Evolutionary conservation across 75 land plant species (phyloP).

Genomic region (Gnetum montanum): DNA sequence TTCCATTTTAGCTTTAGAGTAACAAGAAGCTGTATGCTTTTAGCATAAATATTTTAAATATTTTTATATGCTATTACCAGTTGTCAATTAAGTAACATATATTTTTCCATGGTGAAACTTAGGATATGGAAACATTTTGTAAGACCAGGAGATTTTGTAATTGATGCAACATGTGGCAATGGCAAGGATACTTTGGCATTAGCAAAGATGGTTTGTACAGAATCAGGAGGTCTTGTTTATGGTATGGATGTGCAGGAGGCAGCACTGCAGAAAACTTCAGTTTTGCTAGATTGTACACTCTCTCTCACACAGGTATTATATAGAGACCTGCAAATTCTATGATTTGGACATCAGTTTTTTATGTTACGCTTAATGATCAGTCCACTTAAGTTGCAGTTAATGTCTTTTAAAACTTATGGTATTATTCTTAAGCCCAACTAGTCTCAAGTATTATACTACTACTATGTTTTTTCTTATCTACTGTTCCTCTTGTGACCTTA

Average conservation of each 20-base stretch:
- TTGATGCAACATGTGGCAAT: constrained; percentile 99
- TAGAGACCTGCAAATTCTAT: background rate
- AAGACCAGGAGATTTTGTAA: constrained; percentile 59
- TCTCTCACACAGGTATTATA: constrained; percentile 34
- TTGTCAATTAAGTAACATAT: too few relatives aligned
- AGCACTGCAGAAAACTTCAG: constrained; percentile 61
- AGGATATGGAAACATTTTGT: constrained; percentile 80
- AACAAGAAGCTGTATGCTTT: too few relatives aligned
- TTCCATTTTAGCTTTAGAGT: too few relatives aligned
- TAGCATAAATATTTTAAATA: too few relatives aligned
- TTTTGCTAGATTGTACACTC: constrained; percentile 46
- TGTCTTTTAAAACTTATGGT: background rate
- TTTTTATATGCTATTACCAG: too few relatives aligned
- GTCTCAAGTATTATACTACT: too few relatives aligned
- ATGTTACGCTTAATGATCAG: too few relatives aligned
- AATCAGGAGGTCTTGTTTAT: constrained; percentile 57
- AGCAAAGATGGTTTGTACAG: constrained; percentile 65
- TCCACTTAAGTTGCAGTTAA: background rate
- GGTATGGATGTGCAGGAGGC: constrained; percentile 77
- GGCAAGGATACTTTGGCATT: constrained; percentile 81
- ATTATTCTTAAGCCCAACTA: background rate
- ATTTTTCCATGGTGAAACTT: too few relatives aligned
- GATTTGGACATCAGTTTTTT: background rate
- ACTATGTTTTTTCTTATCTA: too few relatives aligned
- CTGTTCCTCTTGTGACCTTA: too few relatives aligned